Conservation (phyloP, 441 rosid genomes). For the Pelargonium australe region DNA sequence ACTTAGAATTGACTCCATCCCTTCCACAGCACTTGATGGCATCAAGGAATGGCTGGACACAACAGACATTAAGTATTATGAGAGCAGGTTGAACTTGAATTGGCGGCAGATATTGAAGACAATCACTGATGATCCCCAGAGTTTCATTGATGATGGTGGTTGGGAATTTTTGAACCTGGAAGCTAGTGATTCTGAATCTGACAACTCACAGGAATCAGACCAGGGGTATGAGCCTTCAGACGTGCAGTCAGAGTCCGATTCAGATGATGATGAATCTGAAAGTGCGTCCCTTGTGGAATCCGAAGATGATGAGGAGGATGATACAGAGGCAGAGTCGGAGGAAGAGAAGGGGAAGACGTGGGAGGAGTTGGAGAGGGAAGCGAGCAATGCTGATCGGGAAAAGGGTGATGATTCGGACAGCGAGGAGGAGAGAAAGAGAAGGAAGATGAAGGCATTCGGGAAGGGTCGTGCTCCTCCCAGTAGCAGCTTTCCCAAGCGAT, state of each 20-base stretch:
- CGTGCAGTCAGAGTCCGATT: constrained; percentile 25
- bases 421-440: constrained; percentile 29
- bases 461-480: constrained; percentile 30
- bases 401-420: constrained; percentile 28
- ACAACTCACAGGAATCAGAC: constrained; percentile 32
- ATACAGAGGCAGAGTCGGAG: constrained; percentile 29
- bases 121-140: constrained; percentile 30
- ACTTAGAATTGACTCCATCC: constrained; percentile 32
- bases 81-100: constrained; percentile 33
- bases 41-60: constrained; percentile 39
- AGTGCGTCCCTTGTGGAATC: constrained; percentile 32
- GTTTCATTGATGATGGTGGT: constrained; percentile 30
- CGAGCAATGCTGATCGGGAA: constrained; percentile 18
- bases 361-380: constrained; percentile 29
- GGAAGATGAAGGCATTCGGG: constrained; percentile 31
- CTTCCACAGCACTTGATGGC: constrained; percentile 32
- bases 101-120: constrained; percentile 36
- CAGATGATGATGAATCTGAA: constrained; percentile 22
- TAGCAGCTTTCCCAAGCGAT: constrained; percentile 39
- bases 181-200: constrained; percentile 31
- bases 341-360: constrained; percentile 26
- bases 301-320: constrained; percentile 34
- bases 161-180: constrained; percentile 35
- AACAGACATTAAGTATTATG: constrained; percentile 32
- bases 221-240: constrained; percentile 33